Evolutionary conservation across 2,329 filamentous ascomycete species (phyloP).

Genomic region (Cadophora gregata): DNA sequence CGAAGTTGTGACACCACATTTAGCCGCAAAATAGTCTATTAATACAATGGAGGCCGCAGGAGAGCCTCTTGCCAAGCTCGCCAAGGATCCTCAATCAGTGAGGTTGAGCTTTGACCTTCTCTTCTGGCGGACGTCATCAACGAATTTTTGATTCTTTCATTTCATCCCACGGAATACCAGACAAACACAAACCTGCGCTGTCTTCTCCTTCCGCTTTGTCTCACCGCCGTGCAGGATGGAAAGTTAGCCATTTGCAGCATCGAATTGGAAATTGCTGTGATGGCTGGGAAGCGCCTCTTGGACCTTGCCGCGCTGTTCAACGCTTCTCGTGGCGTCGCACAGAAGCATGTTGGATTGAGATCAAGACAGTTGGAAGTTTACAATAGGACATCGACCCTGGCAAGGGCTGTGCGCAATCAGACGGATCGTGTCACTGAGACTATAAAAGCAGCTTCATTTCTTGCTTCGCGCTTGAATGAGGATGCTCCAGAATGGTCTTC

Average conservation of each 20-base stretch:
- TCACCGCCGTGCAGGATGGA: constrained; percentile 29
- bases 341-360: constrained; percentile 65
- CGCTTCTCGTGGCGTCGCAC: constrained; percentile 71
- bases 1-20: too few relatives aligned
- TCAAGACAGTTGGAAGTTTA: constrained; percentile 65
- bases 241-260: constrained; percentile 22
- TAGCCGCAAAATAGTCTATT: background rate
- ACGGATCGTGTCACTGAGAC: constrained; percentile 66
- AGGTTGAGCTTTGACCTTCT: constrained; percentile 8
- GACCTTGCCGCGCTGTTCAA: constrained; percentile 74
- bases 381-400: constrained; percentile 67
- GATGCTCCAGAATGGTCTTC: constrained; percentile 40
- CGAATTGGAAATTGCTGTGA: constrained; percentile 38
- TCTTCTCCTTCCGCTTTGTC: background rate
- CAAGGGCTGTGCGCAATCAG: constrained; percentile 65
- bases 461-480: constrained; percentile 64
- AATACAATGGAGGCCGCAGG: background rate
- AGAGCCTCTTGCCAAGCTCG: background rate
- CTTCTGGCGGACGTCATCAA: background rate
- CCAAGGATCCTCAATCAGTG: background rate
- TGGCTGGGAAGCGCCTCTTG: constrained; percentile 68
- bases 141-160: background rate
- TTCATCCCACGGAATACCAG: background rate
- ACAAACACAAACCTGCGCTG: background rate
- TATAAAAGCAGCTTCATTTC: constrained; percentile 62